phyloP scores from a whole-genome alignment of 2,329 filamentous ascomycete species.

The Pestalotiopsis sp. region DNA sequence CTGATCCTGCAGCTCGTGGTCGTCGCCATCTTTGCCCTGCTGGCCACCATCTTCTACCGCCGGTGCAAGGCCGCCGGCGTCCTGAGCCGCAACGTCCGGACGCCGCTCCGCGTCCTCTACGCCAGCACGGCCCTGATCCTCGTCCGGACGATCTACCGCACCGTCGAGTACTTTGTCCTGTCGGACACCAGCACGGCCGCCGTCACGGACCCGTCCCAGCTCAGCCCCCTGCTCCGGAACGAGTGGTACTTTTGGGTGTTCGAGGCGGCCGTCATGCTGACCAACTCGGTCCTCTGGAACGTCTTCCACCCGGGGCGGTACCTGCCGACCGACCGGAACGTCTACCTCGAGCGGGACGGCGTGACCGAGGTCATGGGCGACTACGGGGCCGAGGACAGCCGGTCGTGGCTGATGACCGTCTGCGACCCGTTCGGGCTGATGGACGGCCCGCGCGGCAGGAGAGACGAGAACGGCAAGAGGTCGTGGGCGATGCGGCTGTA shows the following conservation, averaged over 20 bases:
- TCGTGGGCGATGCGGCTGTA: background rate
- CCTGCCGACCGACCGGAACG: conserved; percentile 38
- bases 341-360: conserved; percentile 44
- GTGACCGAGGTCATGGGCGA: conserved; percentile 22
- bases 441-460: background rate
- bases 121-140: conserved; percentile 45
- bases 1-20: conserved; percentile 50
- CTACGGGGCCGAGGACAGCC: background rate
- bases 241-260: conserved; percentile 52
- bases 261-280: conserved; percentile 44
- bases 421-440: background rate
- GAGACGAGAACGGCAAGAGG: background rate
- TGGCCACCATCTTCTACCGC: conserved; percentile 48
- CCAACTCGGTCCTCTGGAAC: conserved; percentile 47
- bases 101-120: conserved; percentile 42
- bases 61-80: conserved; percentile 29
- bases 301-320: conserved; percentile 43
- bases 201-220: conserved; percentile 27
- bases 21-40: conserved; percentile 43
- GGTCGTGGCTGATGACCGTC: background rate
- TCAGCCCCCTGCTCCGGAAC: conserved; percentile 41
- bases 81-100: conserved; percentile 20
- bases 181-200: conserved; percentile 32
- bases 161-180: conserved; percentile 46
- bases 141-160: conserved; percentile 50